Evolutionary conservation across 2,329 filamentous ascomycete genomes (phyloP), one percentile per base, ranked within the genome.

Genomic region (Cytospora piceicola): DNA sequence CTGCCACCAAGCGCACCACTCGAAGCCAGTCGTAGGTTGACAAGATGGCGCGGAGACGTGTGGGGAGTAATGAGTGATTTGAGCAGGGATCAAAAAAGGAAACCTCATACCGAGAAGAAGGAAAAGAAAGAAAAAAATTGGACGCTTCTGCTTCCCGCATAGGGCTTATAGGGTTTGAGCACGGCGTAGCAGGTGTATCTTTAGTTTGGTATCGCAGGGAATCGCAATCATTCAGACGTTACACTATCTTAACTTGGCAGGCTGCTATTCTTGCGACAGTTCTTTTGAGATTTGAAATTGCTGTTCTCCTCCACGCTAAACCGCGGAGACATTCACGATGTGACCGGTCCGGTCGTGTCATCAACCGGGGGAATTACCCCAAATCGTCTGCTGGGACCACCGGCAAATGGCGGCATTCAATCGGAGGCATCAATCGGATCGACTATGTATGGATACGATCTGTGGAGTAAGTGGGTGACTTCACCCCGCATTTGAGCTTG

Each of bases 1-100:
- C 94, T 84, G 83, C 79, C 34, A 86, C 78, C 74, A 88, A 88
- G 83, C 85, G 86, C 70, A 78, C 79, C 67, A 85, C 83, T 66
- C 83, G 84, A 74, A 87, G 81, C 80, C 80, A 84, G 72, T 84
- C 82, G 73, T 86, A 81, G 71, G 71, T 69, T 63, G 67, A 65
- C 65, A 67, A 51, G 61, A 54, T 63, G 52, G 59, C 51, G 53
- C 36, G 61, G 53, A 66, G 59, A 49, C 52, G 63, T 57, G 59
- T 69, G 52, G 52, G 56, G 52, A 61, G 57, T 64, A 64, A 63
- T 64, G 58, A 30, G 24, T 60, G 42, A 63, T 30, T 39, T 52
- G 20, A 29, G 27, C 30, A 49, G 17, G 49, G 34, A 36, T 36
- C 42, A 17, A 52, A 53, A 67, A 54, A 32, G 30, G 30, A 32